Conservation (phyloP, 2,329 filamentous ascomycete species). For the Atkinsonella texensis region DNA sequence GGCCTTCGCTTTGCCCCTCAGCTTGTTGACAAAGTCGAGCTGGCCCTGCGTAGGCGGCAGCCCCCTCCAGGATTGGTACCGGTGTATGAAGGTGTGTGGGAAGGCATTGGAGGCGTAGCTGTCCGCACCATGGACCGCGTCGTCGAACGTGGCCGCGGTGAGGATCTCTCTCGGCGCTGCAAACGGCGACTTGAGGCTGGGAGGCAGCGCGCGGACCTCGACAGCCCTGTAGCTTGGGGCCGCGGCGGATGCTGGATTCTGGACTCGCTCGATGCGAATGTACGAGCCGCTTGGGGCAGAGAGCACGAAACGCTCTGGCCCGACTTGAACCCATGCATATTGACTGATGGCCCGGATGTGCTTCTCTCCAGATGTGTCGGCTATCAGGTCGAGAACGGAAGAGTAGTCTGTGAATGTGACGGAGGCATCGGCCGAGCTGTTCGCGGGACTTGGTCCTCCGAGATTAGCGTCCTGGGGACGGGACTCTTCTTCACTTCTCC, state of each 20-base stretch:
- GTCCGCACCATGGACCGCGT: constrained; percentile 76
- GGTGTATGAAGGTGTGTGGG: constrained; percentile 53
- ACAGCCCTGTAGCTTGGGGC: constrained; percentile 28
- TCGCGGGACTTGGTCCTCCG: constrained; percentile 2
- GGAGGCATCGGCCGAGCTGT: constrained; percentile 24
- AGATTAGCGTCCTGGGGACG: constrained; percentile 9
- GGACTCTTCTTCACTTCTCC: constrained; percentile 31
- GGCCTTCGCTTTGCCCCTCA: constrained; percentile 39
- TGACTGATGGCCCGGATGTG: constrained; percentile 67
- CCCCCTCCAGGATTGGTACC: constrained; percentile 57
- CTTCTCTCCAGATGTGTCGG: constrained; percentile 65
- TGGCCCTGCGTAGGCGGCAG: constrained; percentile 52
- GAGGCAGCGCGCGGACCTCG: constrained; percentile 36
- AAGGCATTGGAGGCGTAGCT: constrained; percentile 61
- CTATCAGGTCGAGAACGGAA: constrained; percentile 80
- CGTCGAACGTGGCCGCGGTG: constrained; percentile 50
- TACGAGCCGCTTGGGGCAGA: constrained; percentile 51
- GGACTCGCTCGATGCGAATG: constrained; percentile 36
- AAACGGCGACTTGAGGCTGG: constrained; percentile 43
- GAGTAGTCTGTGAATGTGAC: constrained; percentile 85
- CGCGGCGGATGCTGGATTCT: constrained; percentile 9
- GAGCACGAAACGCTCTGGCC: constrained; percentile 59
- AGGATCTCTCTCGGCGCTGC: constrained; percentile 59
- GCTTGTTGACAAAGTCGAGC: constrained; percentile 57
- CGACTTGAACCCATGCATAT: constrained; percentile 73